Base-by-base conservation (phyloP, 768 basidiomycete species). In the Mycena alexandri region DNA sequence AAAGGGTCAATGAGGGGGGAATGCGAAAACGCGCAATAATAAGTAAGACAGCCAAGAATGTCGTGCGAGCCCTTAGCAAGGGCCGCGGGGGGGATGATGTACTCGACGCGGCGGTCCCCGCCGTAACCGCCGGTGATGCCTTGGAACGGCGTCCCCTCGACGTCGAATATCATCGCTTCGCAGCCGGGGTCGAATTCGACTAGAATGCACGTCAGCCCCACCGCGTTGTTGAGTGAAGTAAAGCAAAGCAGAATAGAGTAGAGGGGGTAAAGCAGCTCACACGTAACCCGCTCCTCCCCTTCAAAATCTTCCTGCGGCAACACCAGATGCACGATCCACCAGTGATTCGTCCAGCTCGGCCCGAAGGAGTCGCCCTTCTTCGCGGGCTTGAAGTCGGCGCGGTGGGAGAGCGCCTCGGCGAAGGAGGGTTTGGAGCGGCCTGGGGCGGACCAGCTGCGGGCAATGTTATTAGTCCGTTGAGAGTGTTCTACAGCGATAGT, bases 141-240 rank as follows among this genome's bases (percentile, higher is more conserved):
- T 84, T 95, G 94, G 12, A 95, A 76, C 0, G 94, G 93, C 6
- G 86, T 81, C 14, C 94, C 95, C 56, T 93, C 91, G 5, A 86
- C 84, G 16, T 86, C 86, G 79, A 89, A 98, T 62, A 99, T 87
- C 93, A 99, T 95, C 3, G 96, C 96, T 75, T 96, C 96, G 72
- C 95, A 97, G 43, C 91, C 92, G 13, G 95, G 94, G 79, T 99
- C 98, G 73, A 99, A 98, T 78, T 99, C 98, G 74, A 99, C 93
- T 96, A 24, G 1, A 47, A 38, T 11, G 14, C 38, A 11, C 38
- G 11, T 38, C 14, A 38, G 11, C 38, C 38, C 12, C 34, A 36
- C n/a, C n/a, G n/a, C n/a, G n/a, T n/a, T n/a, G 6, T 3, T 29
- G 29, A 29, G 29, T 29, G 29, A 29, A 6, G 29, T 29, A 6